These are phyloP conservation scores for Didymella sp. DNA, from an alignment of 2,329 filamentous ascomycete genomes.

Conservation along the genomic window DNA sequence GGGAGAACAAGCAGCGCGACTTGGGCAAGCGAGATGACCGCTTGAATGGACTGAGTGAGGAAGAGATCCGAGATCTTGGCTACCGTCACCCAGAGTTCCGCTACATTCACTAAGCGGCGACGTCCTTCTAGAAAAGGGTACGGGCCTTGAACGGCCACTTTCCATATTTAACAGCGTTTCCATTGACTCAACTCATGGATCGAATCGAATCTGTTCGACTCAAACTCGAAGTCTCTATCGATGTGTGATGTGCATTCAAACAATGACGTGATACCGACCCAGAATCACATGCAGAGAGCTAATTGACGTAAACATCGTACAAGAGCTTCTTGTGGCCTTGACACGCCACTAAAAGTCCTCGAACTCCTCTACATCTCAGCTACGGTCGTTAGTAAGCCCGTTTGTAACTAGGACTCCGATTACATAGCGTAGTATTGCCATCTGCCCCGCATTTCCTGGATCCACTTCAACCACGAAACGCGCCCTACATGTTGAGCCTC, in stretches of 20 bases:
- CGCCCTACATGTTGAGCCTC: conserved; percentile 13
- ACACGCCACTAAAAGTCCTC: background rate
- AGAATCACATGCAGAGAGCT: background rate
- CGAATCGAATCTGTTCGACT: conserved; percentile 9
- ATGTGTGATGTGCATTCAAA: background rate
- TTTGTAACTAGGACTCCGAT: no score
- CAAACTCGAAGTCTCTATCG: background rate
- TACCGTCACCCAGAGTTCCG: conserved; percentile 63
- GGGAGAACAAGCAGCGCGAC: conserved; percentile 61
- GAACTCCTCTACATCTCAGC: background rate
- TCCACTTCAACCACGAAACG: background rate
- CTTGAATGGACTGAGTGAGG: conserved; percentile 58
- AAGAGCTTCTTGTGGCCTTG: no score
- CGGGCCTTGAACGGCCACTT: background rate
- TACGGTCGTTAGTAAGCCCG: background rate
- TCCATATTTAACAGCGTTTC: conserved; percentile 10
- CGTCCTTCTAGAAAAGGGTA: background rate
- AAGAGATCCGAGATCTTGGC: conserved; percentile 58
- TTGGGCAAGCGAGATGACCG: conserved; percentile 58
- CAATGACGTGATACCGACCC: conserved; percentile 5
- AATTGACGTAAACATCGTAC: background rate
- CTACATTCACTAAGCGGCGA: conserved; percentile 56
- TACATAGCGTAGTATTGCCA: background rate
- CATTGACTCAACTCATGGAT: conserved; percentile 18
- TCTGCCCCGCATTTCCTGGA: conserved; percentile 4